Evolutionary conservation across 495 filamentous ascomycete genomes (phyloP).

Genomic region (Penicillium ucsense): DNA sequence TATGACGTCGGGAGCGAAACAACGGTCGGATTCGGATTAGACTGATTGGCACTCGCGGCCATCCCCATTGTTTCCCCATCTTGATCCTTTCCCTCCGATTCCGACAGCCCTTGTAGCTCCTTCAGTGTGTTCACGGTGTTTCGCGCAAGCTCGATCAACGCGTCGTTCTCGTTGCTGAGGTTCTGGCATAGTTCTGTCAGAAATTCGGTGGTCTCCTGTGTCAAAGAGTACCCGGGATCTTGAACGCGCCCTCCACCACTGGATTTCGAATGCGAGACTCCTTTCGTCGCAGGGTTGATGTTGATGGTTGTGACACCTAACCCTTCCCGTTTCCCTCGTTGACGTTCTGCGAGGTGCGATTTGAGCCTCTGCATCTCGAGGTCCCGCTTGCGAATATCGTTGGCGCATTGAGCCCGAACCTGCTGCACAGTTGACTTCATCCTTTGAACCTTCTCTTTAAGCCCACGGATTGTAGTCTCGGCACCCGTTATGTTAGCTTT

Average conservation of each 20-base stretch:
- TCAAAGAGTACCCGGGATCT: constrained; percentile 60
- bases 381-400: constrained; percentile 86
- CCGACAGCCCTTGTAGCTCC: constrained; percentile 68
- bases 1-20: constrained; percentile 47
- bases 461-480: constrained; percentile 55
- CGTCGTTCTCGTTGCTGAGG: constrained; percentile 90
- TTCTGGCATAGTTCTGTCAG: constrained; percentile 79
- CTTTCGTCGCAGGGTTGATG: constrained; percentile 32
- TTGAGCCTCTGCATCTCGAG: constrained; percentile 81
- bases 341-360: constrained; percentile 58
- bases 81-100: constrained; percentile 23
- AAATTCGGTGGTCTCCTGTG: constrained; percentile 85
- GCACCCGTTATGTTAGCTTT: constrained; percentile 58
- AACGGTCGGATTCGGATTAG: constrained; percentile 23
- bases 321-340: constrained; percentile 40
- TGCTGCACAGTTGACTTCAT: constrained; percentile 70
- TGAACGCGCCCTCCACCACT: constrained; percentile 39
- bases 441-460: constrained; percentile 72
- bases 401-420: constrained; percentile 77
- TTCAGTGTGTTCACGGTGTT: constrained; percentile 61
- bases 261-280: constrained; percentile 8
- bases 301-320: constrained; percentile 42
- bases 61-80: constrained; percentile 29
- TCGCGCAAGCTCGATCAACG: constrained; percentile 61
- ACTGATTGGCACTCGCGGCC: constrained; percentile 25